These are phyloP conservation scores for Ophiostoma triangulosporum DNA, from an alignment of 2,329 filamentous ascomycete genomes.

Conservation along the genomic window DNA sequence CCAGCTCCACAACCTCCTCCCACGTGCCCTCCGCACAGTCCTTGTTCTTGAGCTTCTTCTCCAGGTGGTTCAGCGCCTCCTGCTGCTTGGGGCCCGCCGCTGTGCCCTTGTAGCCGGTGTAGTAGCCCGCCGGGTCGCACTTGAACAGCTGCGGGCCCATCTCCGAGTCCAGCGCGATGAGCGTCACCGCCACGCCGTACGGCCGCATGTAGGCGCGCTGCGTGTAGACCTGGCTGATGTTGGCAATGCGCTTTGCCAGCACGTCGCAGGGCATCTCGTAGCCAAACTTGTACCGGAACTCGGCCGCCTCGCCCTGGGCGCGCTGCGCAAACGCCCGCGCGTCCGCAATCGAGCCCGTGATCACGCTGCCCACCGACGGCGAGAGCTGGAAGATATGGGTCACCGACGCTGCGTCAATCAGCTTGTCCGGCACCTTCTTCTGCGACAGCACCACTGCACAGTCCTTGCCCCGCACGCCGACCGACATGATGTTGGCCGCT, in stretches of 20 bases:
- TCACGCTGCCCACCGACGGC: slow-evolving; percentile 90
- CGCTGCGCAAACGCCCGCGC: slow-evolving; percentile 85
- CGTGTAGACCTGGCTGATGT: slow-evolving; percentile 98
- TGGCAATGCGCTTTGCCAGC: slow-evolving; percentile 88
- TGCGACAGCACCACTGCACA: slow-evolving; percentile 95
- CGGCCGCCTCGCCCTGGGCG: slow-evolving; percentile 87
- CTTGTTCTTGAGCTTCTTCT: slow-evolving; percentile 99
- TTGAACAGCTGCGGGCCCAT: slow-evolving; percentile 93
- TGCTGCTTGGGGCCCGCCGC: slow-evolving; percentile 96
- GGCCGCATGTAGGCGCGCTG: slow-evolving; percentile 98
- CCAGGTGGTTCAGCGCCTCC: slow-evolving; percentile 93
- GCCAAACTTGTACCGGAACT: slow-evolving; percentile 96
- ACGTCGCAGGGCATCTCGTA: slow-evolving; percentile 99
- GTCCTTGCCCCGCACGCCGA: slow-evolving; percentile 91
- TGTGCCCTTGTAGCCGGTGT: slow-evolving; percentile 95
- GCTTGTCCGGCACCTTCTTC: slow-evolving; percentile 99
- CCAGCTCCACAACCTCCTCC: slow-evolving; percentile 96
- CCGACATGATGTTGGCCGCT: slow-evolving; percentile 95
- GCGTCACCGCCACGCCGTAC: slow-evolving; percentile 84
- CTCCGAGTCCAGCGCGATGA: slow-evolving; percentile 89
- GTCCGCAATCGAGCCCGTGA: slow-evolving; percentile 97
- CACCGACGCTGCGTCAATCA: slow-evolving; percentile 94
- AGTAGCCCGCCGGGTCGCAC: slow-evolving; percentile 96
- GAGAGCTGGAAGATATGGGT: slow-evolving; percentile 97
- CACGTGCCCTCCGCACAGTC: slow-evolving; percentile 81